Evolutionary conservation across 1,284 basidiomycete species (phyloP).

Genomic region (Boletus coffeatus): DNA sequence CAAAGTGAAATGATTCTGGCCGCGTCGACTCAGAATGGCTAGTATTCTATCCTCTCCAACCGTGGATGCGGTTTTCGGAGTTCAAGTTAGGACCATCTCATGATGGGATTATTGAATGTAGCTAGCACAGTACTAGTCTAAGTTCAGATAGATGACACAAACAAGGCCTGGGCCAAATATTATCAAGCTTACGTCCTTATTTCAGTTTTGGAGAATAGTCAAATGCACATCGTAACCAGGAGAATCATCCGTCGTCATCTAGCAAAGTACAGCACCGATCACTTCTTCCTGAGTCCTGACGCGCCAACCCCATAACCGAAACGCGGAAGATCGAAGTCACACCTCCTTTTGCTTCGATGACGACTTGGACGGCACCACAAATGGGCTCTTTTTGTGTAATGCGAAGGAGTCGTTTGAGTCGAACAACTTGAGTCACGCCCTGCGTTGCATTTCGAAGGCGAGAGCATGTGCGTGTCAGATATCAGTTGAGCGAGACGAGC

Average conservation of each 20-base stretch:
- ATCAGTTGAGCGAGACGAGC: conserved; percentile 87
- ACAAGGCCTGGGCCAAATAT: background rate
- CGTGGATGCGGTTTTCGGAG: too few species aligned
- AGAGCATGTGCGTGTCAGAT: conserved; percentile 61
- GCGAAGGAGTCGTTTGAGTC: conserved; percentile 19
- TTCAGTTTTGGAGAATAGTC: too few species aligned
- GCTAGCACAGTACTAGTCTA: too few species aligned
- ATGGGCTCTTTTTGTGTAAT: too few species aligned
- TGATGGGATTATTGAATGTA: too few species aligned
- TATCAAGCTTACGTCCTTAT: background rate
- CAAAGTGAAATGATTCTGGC: too few species aligned
- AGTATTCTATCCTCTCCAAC: too few species aligned
- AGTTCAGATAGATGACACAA: too few species aligned
- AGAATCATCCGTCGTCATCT: background rate
- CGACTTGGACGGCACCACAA: conserved; percentile 49
- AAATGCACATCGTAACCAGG: too few species aligned
- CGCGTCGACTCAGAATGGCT: too few species aligned
- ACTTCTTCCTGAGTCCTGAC: conserved; percentile 61
- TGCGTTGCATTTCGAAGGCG: conserved; percentile 26
- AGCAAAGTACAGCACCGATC: background rate
- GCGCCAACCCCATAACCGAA: conserved; percentile 62
- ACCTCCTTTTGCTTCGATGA: conserved; percentile 43
- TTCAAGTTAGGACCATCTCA: too few species aligned
- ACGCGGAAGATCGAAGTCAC: conserved; percentile 68
- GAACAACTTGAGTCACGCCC: too few species aligned